Evolutionary conservation across 169 alveolate species (phyloP).

Genomic region (Amoebophrya sp.): DNA sequence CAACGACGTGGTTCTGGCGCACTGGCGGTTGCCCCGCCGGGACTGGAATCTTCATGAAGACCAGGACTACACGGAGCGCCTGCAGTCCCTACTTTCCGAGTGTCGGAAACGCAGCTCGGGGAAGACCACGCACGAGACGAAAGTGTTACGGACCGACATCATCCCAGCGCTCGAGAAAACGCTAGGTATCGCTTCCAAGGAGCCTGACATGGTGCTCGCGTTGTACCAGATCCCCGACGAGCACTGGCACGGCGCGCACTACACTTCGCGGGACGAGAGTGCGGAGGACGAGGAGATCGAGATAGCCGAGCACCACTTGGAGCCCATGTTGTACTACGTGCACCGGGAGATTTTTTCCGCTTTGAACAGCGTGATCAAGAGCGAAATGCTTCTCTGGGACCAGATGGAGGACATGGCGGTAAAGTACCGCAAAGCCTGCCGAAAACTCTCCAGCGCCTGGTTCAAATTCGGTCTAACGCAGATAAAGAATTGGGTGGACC

Average conservation of each 20-base stretch:
- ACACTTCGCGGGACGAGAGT: too few relatives aligned
- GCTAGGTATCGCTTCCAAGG: background rate
- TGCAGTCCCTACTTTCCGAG: background rate
- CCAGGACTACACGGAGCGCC: background rate
- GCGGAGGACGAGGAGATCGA: too few relatives aligned
- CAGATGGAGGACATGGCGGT: background rate
- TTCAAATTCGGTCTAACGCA: too few relatives aligned
- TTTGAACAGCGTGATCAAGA: background rate
- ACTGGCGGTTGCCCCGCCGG: background rate
- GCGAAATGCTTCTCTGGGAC: background rate
- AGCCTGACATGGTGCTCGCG: background rate
- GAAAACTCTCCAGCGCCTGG: background rate
- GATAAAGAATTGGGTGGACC: too few relatives aligned
- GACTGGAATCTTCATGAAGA: background rate
- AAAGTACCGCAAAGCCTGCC: background rate
- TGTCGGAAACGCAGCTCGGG: too few relatives aligned
- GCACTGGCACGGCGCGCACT: background rate
- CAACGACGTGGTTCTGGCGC: too few relatives aligned
- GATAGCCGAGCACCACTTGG: too few relatives aligned
- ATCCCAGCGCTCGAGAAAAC: too few relatives aligned
- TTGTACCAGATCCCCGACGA: background rate
- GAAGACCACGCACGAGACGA: too few relatives aligned
- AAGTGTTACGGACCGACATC: too few relatives aligned
- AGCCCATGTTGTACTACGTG: background rate
- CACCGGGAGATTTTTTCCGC: background rate